phyloP scores from a whole-genome alignment of 169 alveolate species.

The Babesia gibsoni region DNA sequence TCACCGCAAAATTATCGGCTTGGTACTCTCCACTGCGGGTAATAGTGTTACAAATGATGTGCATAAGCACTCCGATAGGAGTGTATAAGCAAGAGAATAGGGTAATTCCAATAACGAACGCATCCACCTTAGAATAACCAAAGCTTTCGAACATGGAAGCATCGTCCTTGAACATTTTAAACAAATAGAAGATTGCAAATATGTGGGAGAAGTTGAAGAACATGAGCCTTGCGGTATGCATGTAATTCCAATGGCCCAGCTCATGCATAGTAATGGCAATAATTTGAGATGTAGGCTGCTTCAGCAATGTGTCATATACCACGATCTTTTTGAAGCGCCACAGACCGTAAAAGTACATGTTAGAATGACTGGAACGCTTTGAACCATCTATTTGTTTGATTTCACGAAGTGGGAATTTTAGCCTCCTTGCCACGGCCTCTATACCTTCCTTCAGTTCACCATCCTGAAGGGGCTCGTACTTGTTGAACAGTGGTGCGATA shows the following conservation, averaged over 20 bases:
- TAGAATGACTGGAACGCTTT: constrained; percentile 89
- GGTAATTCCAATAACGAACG: constrained; percentile 29
- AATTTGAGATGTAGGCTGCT: constrained; percentile 83
- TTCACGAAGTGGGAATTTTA: constrained; percentile 87
- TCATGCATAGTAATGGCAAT: constrained; percentile 86
- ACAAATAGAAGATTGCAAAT: constrained; percentile 77
- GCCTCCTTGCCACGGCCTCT: constrained; percentile 69
- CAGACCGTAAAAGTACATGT: constrained; percentile 94
- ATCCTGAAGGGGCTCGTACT: constrained; percentile 87
- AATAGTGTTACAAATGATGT: constrained; percentile 47
- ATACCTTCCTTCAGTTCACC: constrained; percentile 82
- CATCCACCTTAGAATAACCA: constrained; percentile 69
- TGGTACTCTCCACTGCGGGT: constrained; percentile 77
- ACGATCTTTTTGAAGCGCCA: constrained; percentile 91
- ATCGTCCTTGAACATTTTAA: constrained; percentile 71
- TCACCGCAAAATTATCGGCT: constrained; percentile 84
- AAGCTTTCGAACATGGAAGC: constrained; percentile 75
- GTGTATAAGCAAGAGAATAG: constrained; percentile 17
- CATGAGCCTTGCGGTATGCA: constrained; percentile 27
- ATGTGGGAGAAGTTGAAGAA: constrained; percentile 41
- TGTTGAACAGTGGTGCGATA: constrained; percentile 92
- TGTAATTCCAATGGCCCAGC: constrained; percentile 79
- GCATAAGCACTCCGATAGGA: constrained; percentile 49
- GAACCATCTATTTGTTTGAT: constrained; percentile 91
- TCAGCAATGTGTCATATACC: constrained; percentile 88